Conservation (phyloP, 2,329 filamentous ascomycete species). For the Fusarium subglutinans region DNA sequence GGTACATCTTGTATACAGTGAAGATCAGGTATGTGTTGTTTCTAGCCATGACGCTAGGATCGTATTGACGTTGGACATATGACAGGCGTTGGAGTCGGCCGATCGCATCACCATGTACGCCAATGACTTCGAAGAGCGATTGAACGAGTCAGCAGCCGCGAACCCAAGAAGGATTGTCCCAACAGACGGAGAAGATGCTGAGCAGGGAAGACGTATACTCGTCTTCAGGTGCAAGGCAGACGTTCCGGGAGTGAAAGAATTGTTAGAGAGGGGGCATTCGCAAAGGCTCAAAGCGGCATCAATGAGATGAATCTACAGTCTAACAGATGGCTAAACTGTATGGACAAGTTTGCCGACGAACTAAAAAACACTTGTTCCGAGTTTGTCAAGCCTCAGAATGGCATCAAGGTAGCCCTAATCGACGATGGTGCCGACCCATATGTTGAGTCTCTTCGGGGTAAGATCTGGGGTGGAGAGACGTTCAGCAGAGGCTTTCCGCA, state of each 20-base stretch:
- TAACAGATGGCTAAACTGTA: neutral
- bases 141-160: neutral
- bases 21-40: neutral
- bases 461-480: neutral
- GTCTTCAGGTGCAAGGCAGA: neutral
- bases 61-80: neutral
- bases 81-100: neutral
- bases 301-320: neutral
- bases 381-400: neutral
- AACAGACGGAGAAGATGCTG: neutral
- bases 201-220: neutral
- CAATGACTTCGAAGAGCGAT: neutral
- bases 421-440: neutral
- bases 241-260: neutral
- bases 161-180: neutral
- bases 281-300: neutral
- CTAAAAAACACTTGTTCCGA: neutral
- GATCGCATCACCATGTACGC: neutral
- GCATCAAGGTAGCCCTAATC: neutral
- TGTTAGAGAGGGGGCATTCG: neutral
- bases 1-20: neutral
- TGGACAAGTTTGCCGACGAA: neutral
- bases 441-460: neutral
- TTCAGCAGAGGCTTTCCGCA: neutral
- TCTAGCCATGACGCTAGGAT: neutral